phyloP scores from a whole-genome alignment of 495 filamentous ascomycete genomes.

The Pseudoneurospora amorphoporcata region DNA sequence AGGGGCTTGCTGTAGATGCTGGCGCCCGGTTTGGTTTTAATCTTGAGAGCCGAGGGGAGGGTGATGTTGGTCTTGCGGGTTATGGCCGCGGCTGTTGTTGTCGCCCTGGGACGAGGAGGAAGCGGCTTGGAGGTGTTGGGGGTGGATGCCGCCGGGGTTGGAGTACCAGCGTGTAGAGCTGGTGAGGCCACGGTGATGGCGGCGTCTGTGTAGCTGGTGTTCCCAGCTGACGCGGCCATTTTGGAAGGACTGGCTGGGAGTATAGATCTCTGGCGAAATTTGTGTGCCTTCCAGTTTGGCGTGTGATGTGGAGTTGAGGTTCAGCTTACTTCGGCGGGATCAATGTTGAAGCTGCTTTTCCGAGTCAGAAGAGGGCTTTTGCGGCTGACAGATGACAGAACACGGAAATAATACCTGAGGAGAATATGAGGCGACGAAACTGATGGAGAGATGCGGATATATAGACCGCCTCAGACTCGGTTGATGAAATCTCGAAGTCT shows the following conservation, averaged over 20 bases:
- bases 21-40: background rate
- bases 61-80: background rate
- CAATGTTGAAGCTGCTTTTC: background rate
- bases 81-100: background rate
- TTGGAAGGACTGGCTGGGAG: background rate
- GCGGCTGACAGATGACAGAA: background rate
- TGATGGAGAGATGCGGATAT: background rate
- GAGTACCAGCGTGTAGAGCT: background rate
- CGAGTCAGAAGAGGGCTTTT: background rate
- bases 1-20: slow-evolving; percentile 4
- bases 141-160: background rate
- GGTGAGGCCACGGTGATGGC: background rate
- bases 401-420: background rate
- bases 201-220: background rate
- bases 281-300: background rate
- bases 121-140: background rate
- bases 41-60: too few relatives aligned
- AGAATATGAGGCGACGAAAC: background rate
- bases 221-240: background rate
- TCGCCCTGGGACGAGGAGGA: background rate
- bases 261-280: background rate
- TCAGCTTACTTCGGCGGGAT: background rate
- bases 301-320: background rate
- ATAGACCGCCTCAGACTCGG: background rate
- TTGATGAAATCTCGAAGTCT: background rate